Conservation (phyloP, 305 asterid genomes). For the Fraxinus ornus region DNA sequence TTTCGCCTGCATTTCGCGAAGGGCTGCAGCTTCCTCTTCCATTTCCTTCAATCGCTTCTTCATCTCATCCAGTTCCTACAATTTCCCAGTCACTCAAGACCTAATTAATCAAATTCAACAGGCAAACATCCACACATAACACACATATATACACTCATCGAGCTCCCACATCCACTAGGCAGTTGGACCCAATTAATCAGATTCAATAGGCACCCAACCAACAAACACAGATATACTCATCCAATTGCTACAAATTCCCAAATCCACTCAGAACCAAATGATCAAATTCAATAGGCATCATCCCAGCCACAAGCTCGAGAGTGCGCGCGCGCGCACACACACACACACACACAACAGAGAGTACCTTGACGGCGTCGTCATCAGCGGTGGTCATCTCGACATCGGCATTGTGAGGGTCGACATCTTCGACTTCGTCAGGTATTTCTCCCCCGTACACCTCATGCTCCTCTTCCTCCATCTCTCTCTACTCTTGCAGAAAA, state of each 20-base stretch:
- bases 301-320: neutral
- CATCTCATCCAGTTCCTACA: constrained; percentile 9
- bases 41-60: constrained; percentile 5
- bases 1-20: constrained; percentile 10
- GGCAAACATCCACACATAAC: neutral
- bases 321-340: neutral
- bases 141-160: constrained; percentile 37
- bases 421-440: constrained; percentile 79
- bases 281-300: neutral
- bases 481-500: neutral
- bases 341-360: neutral
- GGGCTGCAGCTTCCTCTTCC: constrained; percentile 3
- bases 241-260: constrained; percentile 55
- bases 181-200: neutral
- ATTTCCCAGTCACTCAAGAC: neutral
- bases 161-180: constrained; percentile 41
- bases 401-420: constrained; percentile 42
- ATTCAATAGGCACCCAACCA: neutral
- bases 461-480: constrained; percentile 92
- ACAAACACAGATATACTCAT: constrained; percentile 33
- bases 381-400: constrained; percentile 73
- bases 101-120: neutral
- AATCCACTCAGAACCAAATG: constrained; percentile 9
- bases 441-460: constrained; percentile 96
- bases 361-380: constrained; percentile 76